Conservation (phyloP, 768 basidiomycete species). For the Russula abietina region DNA sequence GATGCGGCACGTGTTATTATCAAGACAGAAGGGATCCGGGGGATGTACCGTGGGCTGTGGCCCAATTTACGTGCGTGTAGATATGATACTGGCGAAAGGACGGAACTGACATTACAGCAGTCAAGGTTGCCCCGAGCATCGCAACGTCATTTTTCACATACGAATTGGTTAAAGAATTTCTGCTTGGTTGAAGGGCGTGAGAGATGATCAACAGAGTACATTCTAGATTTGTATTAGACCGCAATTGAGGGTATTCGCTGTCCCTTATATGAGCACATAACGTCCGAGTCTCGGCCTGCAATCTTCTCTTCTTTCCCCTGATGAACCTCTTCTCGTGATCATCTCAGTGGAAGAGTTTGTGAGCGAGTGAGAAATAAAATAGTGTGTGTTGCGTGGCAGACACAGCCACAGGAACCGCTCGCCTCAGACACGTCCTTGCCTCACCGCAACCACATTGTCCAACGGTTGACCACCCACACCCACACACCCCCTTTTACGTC, state of each 20-base stretch:
- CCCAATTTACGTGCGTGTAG: slow-evolving; percentile 70
- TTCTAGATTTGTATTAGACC: slow-evolving; percentile 22
- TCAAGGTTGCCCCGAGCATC: slow-evolving; percentile 88
- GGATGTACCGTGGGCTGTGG: slow-evolving; percentile 84
- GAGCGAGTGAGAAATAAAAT: not conserved
- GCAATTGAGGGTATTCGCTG: not conserved
- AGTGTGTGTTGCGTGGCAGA: not conserved
- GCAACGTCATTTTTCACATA: slow-evolving; percentile 84
- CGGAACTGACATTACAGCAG: slow-evolving; percentile 34
- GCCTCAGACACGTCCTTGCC: slow-evolving; percentile 18
- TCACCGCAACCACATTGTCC: slow-evolving; percentile 23
- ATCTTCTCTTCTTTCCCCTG: not conserved
- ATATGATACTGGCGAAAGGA: not conserved
- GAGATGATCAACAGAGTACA: slow-evolving; percentile 14
- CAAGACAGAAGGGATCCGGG: slow-evolving; percentile 64
- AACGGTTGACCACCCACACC: slow-evolving; percentile 5
- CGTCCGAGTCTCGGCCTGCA: not conserved
- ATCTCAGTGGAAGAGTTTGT: not conserved
- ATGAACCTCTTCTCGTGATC: slow-evolving; percentile 3
- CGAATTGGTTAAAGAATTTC: slow-evolving; percentile 54
- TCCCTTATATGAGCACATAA: slow-evolving; percentile 9
- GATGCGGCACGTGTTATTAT: slow-evolving; percentile 70
- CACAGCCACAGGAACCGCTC: slow-evolving; percentile 2
- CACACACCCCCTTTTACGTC: slow-evolving; percentile 19
- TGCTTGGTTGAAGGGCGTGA: slow-evolving; percentile 34